Evolutionary conservation across 805 yeast species (phyloP), one percentile per base, ranked within the genome.

Genomic region (Kazachstania martiniae): DNA sequence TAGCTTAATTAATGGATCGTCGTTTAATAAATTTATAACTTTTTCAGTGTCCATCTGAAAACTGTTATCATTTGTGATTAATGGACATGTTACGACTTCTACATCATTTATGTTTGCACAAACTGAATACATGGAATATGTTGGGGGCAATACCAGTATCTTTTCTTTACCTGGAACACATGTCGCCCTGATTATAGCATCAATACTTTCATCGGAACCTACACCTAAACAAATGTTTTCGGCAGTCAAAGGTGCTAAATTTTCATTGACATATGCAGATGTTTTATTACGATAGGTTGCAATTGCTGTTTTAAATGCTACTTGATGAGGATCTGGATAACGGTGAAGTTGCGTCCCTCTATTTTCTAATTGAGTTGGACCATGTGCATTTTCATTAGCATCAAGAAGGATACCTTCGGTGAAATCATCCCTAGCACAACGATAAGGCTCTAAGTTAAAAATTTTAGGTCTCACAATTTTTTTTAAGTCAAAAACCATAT

Each of bases 381-480:
- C 98, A 51, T 78, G 81, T 2, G 97, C 79, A 54, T 91, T 91
- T 59, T 91, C 98, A 50, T 91, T 91, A 35, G 98, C 98, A 58
- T 91, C 98, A 33, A 91, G 64, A 15, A 91, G 65, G 27, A 91
- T 66, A 19, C 98, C 98, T 23, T 70, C 85, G 37, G 73, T 80
- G 66, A 77, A 89, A 52, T 89, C 97, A 51, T 91, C 98, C 59
- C 98, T 67, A 4, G 98, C 98, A 59, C 98, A 91, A 33, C 94
- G 71, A 57, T 91, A 91, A 7, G 98, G 97, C 62, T 81, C 86
- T 35, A 91, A 65, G 3, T 71, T 59, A 37, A 73, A 67, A 37
- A 91, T 85, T 46, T 89, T 91, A 14, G 95, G 94, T 58, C 98
- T 70, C 3, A 83, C 79, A 21, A 86, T 47, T 18, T 44, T 43